phyloP scores from a whole-genome alignment of 2,329 filamentous ascomycete genomes.

The Bretziella fagacearum region DNA sequence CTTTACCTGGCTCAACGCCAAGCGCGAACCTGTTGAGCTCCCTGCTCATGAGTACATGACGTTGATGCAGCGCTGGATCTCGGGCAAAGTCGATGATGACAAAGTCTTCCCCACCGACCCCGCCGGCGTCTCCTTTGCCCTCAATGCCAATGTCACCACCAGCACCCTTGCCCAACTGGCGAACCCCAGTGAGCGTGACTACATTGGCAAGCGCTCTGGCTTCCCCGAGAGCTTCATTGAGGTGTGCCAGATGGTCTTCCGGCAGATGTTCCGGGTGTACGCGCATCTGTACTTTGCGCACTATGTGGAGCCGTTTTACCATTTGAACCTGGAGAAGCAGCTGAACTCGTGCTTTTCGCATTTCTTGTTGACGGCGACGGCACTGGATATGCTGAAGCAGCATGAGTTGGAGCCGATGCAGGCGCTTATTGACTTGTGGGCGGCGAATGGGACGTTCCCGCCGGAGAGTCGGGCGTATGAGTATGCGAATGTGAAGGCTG shows the following conservation, averaged over 20 bases:
- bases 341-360: constrained; percentile 79
- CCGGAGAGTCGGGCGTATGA: constrained; percentile 52
- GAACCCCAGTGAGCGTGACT: constrained; percentile 46
- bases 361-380: constrained; percentile 65
- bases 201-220: constrained; percentile 81
- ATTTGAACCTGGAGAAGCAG: constrained; percentile 63
- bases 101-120: constrained; percentile 81
- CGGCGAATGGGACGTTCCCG: constrained; percentile 74
- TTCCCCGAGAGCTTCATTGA: constrained; percentile 82
- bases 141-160: constrained; percentile 41
- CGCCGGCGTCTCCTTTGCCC: constrained; percentile 47
- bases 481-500: constrained; percentile 44
- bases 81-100: constrained; percentile 82
- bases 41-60: constrained; percentile 88
- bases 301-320: constrained; percentile 69
- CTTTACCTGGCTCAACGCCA: constrained; percentile 88
- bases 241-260: constrained; percentile 85
- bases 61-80: constrained; percentile 93
- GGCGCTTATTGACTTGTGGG: constrained; percentile 81
- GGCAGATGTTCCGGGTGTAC: constrained; percentile 98
- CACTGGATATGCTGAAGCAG: constrained; percentile 68
- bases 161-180: constrained; percentile 46
- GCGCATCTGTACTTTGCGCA: constrained; percentile 96
- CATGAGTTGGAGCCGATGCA: constrained; percentile 94
- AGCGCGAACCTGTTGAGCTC: constrained; percentile 75